These are phyloP conservation scores for Madurella fahalii DNA, from an alignment of 2,329 filamentous ascomycete species.

Conservation along the genomic window DNA sequence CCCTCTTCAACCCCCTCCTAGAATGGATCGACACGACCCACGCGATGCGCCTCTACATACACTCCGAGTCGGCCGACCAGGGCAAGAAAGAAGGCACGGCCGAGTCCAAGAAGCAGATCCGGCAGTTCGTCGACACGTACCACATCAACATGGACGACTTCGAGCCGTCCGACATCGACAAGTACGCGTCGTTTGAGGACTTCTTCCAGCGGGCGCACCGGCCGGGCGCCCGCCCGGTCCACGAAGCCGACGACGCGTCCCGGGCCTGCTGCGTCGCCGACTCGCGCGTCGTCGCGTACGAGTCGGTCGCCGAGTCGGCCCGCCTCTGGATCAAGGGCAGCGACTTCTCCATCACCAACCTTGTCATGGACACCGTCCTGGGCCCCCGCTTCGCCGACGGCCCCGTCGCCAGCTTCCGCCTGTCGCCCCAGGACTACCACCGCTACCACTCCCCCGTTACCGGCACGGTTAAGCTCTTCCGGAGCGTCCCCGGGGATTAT, in stretches of 20 bases:
- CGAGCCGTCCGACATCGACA: slow-evolving; percentile 32
- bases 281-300: slow-evolving; percentile 35
- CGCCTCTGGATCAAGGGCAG: slow-evolving; percentile 41
- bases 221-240: slow-evolving; percentile 30
- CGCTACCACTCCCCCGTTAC: slow-evolving; percentile 41
- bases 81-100: slow-evolving; percentile 31
- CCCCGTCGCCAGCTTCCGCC: slow-evolving; percentile 38
- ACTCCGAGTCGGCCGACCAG: slow-evolving; percentile 32
- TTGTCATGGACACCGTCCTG: slow-evolving; percentile 34
- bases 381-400: slow-evolving; percentile 33
- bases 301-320: slow-evolving; percentile 31
- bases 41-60: slow-evolving; percentile 34
- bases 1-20: slow-evolving; percentile 39
- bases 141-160: slow-evolving; percentile 37
- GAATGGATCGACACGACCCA: slow-evolving; percentile 40
- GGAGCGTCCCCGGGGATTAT: slow-evolving; percentile 39
- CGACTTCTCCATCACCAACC: slow-evolving; percentile 39
- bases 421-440: slow-evolving; percentile 44
- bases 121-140: slow-evolving; percentile 35
- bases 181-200: slow-evolving; percentile 36
- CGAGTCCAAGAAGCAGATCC: slow-evolving; percentile 33
- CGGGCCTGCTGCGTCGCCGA: slow-evolving; percentile 34
- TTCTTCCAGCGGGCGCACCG: slow-evolving; percentile 37
- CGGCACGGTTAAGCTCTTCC: slow-evolving; percentile 35
- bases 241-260: slow-evolving; percentile 24